A percentile compares a stretch with the other conserved stretches of the same genome.
phyloP scores from a whole-genome alignment of 768 basidiomycete genomes.

The Rhodotorula taiwanensis region DNA sequence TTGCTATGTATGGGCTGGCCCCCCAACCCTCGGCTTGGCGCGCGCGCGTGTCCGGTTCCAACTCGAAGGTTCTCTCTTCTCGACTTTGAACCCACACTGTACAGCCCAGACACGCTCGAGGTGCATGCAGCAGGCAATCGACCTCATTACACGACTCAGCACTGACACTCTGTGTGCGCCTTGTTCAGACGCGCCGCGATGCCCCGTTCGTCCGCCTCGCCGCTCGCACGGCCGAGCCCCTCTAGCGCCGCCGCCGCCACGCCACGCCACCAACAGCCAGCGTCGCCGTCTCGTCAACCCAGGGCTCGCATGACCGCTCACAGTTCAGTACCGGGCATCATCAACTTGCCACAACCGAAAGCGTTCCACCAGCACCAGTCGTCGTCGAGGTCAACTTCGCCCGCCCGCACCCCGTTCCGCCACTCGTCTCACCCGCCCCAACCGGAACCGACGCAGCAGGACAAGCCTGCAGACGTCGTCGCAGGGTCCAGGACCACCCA shows the following conservation, averaged over 20 bases:
- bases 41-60: background rate
- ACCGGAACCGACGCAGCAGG: background rate
- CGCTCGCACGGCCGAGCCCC: background rate
- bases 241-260: background rate
- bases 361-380: background rate
- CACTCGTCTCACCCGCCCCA: background rate
- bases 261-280: background rate
- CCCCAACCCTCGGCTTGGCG: background rate
- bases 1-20: too few relatives aligned
- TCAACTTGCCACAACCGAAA: slow-evolving; percentile 10
- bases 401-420: background rate
- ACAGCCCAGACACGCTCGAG: background rate
- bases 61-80: too few relatives aligned
- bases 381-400: background rate
- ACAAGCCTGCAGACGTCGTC: background rate
- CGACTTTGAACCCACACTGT: too few relatives aligned
- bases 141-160: background rate
- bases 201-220: background rate
- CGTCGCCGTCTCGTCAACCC: background rate
- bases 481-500: background rate
- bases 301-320: background rate
- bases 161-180: background rate
- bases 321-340: slow-evolving; percentile 14
- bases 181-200: background rate
- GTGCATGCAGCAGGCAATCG: background rate